Percentiles rank a stretch among this genome's conserved stretches.
Conservation (phyloP, 2,329 filamentous ascomycete species). For the Knufia petricola region DNA sequence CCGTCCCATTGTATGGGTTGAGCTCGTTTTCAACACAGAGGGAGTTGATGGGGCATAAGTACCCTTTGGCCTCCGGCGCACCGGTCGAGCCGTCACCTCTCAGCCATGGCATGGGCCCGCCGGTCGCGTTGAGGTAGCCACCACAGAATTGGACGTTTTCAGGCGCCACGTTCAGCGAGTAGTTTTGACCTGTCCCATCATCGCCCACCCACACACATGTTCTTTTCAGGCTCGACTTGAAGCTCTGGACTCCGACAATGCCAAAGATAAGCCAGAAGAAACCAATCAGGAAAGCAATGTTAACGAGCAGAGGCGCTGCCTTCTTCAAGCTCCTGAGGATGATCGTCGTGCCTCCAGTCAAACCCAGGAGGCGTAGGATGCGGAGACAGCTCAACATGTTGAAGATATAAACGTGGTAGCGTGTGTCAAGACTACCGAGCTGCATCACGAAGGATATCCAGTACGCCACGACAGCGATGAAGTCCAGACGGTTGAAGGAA, state of each 20-base stretch:
- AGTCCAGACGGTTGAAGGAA: conserved; percentile 91
- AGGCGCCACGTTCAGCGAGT: conserved; percentile 39
- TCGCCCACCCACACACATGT: conserved; percentile 71
- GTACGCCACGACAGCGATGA: conserved; percentile 86
- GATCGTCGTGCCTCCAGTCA: conserved; percentile 92
- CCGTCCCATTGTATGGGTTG: conserved; percentile 74
- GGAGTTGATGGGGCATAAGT: conserved; percentile 74
- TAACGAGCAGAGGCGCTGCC: conserved; percentile 78
- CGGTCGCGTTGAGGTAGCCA: conserved; percentile 59
- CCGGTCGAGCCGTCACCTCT: conserved; percentile 44
- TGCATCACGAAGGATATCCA: conserved; percentile 80
- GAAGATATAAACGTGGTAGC: conserved; percentile 74
- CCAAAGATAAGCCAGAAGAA: conserved; percentile 99
- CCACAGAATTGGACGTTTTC: conserved; percentile 73
- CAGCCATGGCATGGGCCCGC: conserved; percentile 58
- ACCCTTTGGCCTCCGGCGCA: conserved; percentile 61
- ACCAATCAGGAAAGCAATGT: conserved; percentile 85
- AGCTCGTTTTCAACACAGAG: conserved; percentile 62
- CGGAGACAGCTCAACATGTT: conserved; percentile 93
- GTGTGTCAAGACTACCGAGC: conserved; percentile 57
- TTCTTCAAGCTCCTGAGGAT: conserved; percentile 94
- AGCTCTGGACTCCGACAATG: conserved; percentile 93
- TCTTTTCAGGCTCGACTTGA: conserved; percentile 71
- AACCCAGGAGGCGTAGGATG: conserved; percentile 77
- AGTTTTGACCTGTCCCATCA: conserved; percentile 29